These are phyloP conservation scores for Paecilomyces sp. DNA, from an alignment of 2,329 filamentous ascomycete species.

Conservation along the genomic window DNA sequence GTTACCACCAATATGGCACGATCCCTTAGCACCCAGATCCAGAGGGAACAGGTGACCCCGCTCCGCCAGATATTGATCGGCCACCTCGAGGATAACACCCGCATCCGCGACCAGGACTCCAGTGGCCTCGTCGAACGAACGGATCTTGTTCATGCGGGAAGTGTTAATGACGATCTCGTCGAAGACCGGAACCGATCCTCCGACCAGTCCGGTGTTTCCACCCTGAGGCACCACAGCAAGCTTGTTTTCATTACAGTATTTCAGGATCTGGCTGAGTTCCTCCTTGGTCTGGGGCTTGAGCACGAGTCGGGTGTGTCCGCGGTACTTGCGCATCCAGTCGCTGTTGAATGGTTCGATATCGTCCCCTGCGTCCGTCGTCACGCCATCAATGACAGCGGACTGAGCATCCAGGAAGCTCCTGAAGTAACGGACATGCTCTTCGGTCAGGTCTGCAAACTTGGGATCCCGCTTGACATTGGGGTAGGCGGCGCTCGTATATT, in stretches of 20 bases:
- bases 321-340: slow-evolving; percentile 99
- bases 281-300: slow-evolving; percentile 77
- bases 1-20: slow-evolving; percentile 93
- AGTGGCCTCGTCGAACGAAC: slow-evolving; percentile 87
- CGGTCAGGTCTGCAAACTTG: slow-evolving; percentile 62
- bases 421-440: slow-evolving; percentile 78
- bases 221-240: slow-evolving; percentile 95
- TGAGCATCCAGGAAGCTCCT: slow-evolving; percentile 69
- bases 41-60: slow-evolving; percentile 86
- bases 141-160: slow-evolving; percentile 81
- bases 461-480: slow-evolving; percentile 74
- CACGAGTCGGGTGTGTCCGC: slow-evolving; percentile 79
- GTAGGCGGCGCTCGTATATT: slow-evolving; percentile 74
- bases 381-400: slow-evolving; percentile 76
- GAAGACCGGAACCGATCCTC: slow-evolving; percentile 92
- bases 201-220: slow-evolving; percentile 92
- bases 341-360: slow-evolving; percentile 90
- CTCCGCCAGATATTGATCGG: slow-evolving; percentile 78
- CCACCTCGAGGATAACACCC: slow-evolving; percentile 82
- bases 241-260: slow-evolving; percentile 90
- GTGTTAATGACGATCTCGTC: slow-evolving; percentile 96
- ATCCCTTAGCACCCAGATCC: slow-evolving; percentile 95
- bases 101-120: slow-evolving; percentile 86
- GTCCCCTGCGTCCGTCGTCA: slow-evolving; percentile 64
- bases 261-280: slow-evolving; percentile 82